These are phyloP conservation scores for Colletotrichum godetiae DNA, from an alignment of 2,329 filamentous ascomycete species.

Conservation along the genomic window DNA sequence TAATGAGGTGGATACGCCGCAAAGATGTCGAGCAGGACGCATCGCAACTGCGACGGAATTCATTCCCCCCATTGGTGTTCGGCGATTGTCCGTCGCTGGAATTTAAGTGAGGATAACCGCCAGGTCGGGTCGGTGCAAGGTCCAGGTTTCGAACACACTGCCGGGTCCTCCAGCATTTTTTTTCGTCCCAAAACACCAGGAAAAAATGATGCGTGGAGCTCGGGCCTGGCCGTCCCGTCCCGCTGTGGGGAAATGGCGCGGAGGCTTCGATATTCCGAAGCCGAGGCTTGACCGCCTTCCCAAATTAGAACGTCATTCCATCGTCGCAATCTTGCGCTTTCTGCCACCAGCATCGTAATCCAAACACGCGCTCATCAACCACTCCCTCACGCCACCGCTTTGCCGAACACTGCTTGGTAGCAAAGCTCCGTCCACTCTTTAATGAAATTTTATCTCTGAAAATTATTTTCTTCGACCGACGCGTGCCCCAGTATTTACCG, in stretches of 20 bases:
- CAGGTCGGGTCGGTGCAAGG: constrained; percentile 33
- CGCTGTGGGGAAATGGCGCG: constrained; percentile 20
- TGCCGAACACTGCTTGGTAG: constrained; percentile 1
- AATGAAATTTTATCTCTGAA: neutral
- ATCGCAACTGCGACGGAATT: neutral
- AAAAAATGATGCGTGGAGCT: constrained; percentile 27
- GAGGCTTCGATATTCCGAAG: neutral
- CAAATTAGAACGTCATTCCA: constrained; percentile 24
- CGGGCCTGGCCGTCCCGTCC: constrained; percentile 35
- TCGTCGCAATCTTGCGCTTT: constrained; percentile 31
- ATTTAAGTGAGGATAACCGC: constrained; percentile 3
- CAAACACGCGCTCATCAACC: constrained; percentile 30
- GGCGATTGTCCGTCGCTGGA: constrained; percentile 11
- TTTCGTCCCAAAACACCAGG: constrained; percentile 31
- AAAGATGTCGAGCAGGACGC: neutral
- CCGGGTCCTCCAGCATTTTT: constrained; percentile 28
- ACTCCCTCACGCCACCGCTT: constrained; percentile 16
- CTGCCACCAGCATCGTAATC: constrained; percentile 39
- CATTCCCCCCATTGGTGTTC: constrained; percentile 5
- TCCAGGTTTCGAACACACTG: constrained; percentile 32
- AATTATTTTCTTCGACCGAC: neutral
- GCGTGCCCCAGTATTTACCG: neutral
- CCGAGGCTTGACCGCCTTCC: constrained; percentile 24
- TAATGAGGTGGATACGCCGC: neutral
- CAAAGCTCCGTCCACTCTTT: constrained; percentile 30